A percentile compares a stretch with the other conserved stretches of the same genome.
Evolutionary conservation across 345 rosid genomes (phyloP).

Genomic region (Nephelium lappaceum): DNA sequence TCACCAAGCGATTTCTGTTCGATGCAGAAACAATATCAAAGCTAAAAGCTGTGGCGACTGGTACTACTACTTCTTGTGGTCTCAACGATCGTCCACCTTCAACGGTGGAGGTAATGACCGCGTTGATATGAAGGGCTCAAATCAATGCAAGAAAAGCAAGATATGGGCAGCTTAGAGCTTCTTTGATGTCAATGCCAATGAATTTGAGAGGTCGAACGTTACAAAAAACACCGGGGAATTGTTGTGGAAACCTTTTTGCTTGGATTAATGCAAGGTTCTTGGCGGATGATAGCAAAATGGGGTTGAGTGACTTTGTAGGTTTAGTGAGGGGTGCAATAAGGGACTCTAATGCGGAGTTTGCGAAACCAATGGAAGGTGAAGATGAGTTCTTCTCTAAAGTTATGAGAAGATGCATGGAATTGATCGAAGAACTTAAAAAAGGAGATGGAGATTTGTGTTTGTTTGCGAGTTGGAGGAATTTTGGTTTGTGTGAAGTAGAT

Average conservation of each 20-base stretch:
- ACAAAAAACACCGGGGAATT: not conserved
- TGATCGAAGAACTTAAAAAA: not conserved
- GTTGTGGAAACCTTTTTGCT: not conserved
- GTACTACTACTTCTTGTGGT: too few relatives aligned
- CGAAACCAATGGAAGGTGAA: not conserved
- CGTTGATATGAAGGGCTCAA: not conserved
- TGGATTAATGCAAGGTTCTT: not conserved
- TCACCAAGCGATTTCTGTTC: not conserved
- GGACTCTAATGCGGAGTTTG: not conserved
- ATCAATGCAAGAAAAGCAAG: not conserved
- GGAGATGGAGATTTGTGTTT: too few relatives aligned
- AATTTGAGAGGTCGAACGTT: not conserved
- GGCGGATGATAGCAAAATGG: not conserved
- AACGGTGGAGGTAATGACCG: not conserved
- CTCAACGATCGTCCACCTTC: not conserved
- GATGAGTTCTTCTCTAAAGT: not conserved
- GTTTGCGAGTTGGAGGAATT: not conserved
- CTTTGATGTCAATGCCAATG: not conserved
- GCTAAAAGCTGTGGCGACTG: not conserved
- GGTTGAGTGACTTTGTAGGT: not conserved
- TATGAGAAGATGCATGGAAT: not conserved
- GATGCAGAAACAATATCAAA: not conserved
- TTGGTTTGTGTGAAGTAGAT: not conserved
- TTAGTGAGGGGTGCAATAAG: not conserved
- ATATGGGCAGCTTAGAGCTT: not conserved